Percentiles rank a stretch among this genome's conserved stretches.
phyloP scores from a whole-genome alignment of 1,284 basidiomycete species.

The Sanghuangporus weigelae region DNA sequence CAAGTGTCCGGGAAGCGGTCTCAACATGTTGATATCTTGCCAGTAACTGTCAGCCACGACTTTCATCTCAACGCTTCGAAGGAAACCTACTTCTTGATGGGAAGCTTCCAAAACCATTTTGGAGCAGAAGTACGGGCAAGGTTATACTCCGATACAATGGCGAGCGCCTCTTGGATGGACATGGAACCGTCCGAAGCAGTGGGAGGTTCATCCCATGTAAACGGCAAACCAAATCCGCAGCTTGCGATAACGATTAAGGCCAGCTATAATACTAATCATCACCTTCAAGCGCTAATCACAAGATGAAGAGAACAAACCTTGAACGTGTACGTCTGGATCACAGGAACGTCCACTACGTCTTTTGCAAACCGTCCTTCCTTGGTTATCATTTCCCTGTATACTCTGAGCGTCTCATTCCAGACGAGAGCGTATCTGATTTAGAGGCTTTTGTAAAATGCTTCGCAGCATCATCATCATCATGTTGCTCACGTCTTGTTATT shows the following conservation, averaged over 20 bases:
- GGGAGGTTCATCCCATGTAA: slow-evolving; percentile 35
- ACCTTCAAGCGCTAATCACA: background rate
- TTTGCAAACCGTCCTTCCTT: slow-evolving; percentile 39
- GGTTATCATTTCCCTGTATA: slow-evolving; percentile 41
- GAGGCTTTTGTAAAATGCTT: background rate
- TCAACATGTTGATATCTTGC: slow-evolving; percentile 24
- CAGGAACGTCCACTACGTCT: slow-evolving; percentile 32
- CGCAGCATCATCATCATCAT: background rate
- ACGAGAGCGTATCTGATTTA: slow-evolving; percentile 37
- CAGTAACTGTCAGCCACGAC: background rate
- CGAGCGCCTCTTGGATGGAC: slow-evolving; percentile 40
- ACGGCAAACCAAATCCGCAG: slow-evolving; percentile 47
- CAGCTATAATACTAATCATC: slow-evolving; percentile 27
- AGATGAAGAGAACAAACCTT: slow-evolving; percentile 31
- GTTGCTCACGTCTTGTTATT: slow-evolving; percentile 38
- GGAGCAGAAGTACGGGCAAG: slow-evolving; percentile 30
- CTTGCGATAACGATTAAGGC: slow-evolving; percentile 44
- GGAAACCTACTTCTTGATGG: slow-evolving; percentile 33
- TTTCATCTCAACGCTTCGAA: background rate
- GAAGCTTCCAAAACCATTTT: slow-evolving; percentile 39
- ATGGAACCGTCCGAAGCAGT: slow-evolving; percentile 33
- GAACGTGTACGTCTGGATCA: slow-evolving; percentile 37
- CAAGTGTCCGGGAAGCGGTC: slow-evolving; percentile 27
- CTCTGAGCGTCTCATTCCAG: slow-evolving; percentile 37
- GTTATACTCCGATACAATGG: slow-evolving; percentile 30